Base-by-base conservation (phyloP, 2,329 filamentous ascomycete genomes). In the Fusarium sp. region DNA sequence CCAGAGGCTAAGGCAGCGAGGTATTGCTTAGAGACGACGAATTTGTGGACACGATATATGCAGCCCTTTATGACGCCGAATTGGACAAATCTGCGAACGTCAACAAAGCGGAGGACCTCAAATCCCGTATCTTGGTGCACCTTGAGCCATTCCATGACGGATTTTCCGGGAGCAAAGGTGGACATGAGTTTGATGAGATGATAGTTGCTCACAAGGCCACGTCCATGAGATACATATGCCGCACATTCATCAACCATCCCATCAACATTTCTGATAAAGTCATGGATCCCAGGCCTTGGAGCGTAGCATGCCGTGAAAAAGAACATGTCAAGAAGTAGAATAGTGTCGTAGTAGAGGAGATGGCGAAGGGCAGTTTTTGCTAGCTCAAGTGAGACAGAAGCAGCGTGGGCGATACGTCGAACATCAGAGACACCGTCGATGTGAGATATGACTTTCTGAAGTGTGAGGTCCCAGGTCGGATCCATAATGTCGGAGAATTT, bases 41-140 rank as follows among this genome's bases (percentile, higher is more conserved):
- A 97, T 80, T 96, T 97, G 83, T 98, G 94, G 44, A 98, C 92
- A 38, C 96, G 90, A 81, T 98, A 98, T 29, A 99, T 83, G 74
- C 97, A 93, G 20, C 95, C 95, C 83, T 98, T 98, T 80, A 98
- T 97, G 65, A 98, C 89, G 63, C 95, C 96, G 78, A 98, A 99
- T 65, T 97, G 97, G 71, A 98, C 94, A 71, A 99, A 91, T 33
- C 96, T 91, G 17, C 96, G 90, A 61, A 98, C 90, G 80, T 99
- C 96, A 63, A 99, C 90, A 77, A 92, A 91, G 17, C 88, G 85
- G 13, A 98, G 86, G 42, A 93, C 86, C 65, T 90, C 86, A 68
- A 91, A 86, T 1, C 89, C 89, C 49, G 85, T 84, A 44, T 92
- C 89, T 73, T 90, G 88, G 80, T 97, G 93, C 36, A 91, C 86